These are phyloP conservation scores for Wickerhamiella lipophila DNA, from an alignment of 805 yeast species.

Conservation along the genomic window DNA sequence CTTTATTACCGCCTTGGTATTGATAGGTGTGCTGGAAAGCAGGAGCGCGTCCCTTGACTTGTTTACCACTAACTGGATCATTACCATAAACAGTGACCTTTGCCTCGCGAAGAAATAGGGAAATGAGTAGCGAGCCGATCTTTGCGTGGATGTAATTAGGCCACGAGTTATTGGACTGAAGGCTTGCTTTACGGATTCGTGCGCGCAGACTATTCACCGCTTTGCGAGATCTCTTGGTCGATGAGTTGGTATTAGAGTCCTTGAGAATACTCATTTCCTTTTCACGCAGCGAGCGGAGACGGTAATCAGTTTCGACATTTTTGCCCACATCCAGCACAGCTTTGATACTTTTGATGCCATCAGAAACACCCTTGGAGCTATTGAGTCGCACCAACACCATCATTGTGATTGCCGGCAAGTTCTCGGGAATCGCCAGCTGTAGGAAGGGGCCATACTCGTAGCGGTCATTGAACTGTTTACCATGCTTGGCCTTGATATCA, in stretches of 20 bases:
- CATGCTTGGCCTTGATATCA: constrained; percentile 13
- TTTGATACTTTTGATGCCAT: constrained; percentile 74
- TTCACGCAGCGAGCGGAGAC: constrained; percentile 15
- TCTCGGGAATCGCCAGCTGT: constrained; percentile 58
- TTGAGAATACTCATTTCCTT: constrained; percentile 34
- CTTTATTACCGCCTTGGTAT: constrained; percentile 59
- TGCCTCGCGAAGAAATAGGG: constrained; percentile 69
- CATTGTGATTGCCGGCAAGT: constrained; percentile 72
- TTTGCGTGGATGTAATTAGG: constrained; percentile 48
- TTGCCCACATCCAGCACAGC: constrained; percentile 72
- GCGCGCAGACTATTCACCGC: constrained; percentile 6
- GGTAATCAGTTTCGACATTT: constrained; percentile 74
- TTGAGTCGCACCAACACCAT: constrained; percentile 65
- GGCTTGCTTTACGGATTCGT: constrained; percentile 15
- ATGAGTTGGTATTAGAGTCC: constrained; percentile 27
- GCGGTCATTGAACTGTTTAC: constrained; percentile 20
- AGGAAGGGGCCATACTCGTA: constrained; percentile 63
- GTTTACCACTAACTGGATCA: constrained; percentile 65
- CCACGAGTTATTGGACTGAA: constrained; percentile 35
- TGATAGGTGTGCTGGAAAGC: constrained; percentile 86
- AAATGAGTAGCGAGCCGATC: constrained; percentile 67
- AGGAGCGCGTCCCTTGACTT: constrained; percentile 64
- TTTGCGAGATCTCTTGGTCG: constrained; percentile 18
- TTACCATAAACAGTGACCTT: constrained; percentile 64
- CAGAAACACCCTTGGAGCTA: constrained; percentile 57